Evolutionary conservation across 768 basidiomycete genomes (phyloP).

Genomic region (Amanita thiersii): DNA sequence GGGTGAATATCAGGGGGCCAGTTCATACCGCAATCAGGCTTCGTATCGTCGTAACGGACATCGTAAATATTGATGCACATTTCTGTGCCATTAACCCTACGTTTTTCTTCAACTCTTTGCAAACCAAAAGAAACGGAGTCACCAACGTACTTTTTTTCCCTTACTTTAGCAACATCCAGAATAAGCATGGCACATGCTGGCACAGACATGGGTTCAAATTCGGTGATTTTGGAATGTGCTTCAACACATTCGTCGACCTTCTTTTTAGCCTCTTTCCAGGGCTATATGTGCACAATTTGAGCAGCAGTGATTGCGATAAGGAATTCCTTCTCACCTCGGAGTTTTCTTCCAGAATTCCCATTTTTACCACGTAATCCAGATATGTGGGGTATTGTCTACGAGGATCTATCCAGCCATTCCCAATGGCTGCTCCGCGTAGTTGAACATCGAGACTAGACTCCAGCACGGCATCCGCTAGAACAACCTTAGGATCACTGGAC

Average conservation of each 20-base stretch:
- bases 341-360: conserved; percentile 67
- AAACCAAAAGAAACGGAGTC: too few species aligned
- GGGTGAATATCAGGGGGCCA: conserved; percentile 87
- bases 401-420: conserved; percentile 97
- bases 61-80: conserved; percentile 96
- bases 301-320: conserved; percentile 3
- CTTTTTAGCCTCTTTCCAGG: conserved; percentile 52
- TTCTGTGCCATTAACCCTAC: conserved; percentile 56
- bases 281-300: conserved; percentile 25
- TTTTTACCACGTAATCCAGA: conserved; percentile 76
- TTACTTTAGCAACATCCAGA: conserved; percentile 30
- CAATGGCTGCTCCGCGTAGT: conserved; percentile 80
- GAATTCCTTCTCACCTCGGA: conserved; percentile 43
- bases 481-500: not conserved
- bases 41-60: conserved; percentile 77
- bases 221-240: conserved; percentile 33
- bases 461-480: conserved; percentile 69
- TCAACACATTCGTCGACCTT: conserved; percentile 53
- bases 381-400: conserved; percentile 85
- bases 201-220: conserved; percentile 46
- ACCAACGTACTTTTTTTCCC: conserved; percentile 28
- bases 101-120: not conserved
- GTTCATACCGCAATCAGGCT: conserved; percentile 92
- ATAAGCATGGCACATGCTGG: conserved; percentile 54
- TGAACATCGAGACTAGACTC: conserved; percentile 49